Evolutionary conservation across 139 green algal genomes (phyloP).

Genomic region (Trebouxia sp.): DNA sequence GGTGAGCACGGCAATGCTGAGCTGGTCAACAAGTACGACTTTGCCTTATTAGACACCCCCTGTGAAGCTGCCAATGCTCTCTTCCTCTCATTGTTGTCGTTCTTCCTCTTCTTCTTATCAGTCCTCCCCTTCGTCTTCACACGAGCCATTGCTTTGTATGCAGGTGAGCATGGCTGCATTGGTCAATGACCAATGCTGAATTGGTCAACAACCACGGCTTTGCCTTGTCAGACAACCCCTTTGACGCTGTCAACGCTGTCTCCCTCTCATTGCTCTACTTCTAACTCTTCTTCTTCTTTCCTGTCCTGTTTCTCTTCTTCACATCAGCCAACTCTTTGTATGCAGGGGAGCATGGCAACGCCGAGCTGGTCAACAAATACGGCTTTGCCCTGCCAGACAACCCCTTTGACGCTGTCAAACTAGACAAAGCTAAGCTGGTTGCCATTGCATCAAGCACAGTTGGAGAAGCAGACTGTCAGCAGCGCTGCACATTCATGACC

Average conservation of each 20-base stretch:
- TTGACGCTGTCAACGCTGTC: neutral
- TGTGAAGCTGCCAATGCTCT: slow-evolving; percentile 36
- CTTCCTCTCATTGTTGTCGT: neutral
- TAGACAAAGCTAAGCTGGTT: slow-evolving; percentile 40
- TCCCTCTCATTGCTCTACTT: neutral
- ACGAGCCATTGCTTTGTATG: too few species aligned
- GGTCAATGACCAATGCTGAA: neutral
- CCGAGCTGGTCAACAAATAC: slow-evolving; percentile 67
- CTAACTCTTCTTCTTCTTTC: neutral
- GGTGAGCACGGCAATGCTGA: slow-evolving; percentile 56
- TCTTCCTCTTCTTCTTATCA: too few species aligned
- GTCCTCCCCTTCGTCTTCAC: too few species aligned
- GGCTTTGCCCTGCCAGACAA: slow-evolving; percentile 63
- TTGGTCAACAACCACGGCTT: neutral
- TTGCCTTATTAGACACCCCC: slow-evolving; percentile 55
- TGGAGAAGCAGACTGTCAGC: neutral
- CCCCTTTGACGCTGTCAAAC: slow-evolving; percentile 47
- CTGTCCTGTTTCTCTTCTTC: neutral
- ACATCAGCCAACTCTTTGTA: slow-evolving; percentile 28
- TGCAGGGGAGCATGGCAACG: slow-evolving; percentile 57
- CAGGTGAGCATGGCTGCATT: neutral
- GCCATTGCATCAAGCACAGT: slow-evolving; percentile 14
- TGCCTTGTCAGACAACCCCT: neutral
- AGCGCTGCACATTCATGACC: slow-evolving; percentile 12
- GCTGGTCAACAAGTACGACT: slow-evolving; percentile 68